phyloP scores from a whole-genome alignment of 257 asterid species.

The Jacaranda copaia region DNA sequence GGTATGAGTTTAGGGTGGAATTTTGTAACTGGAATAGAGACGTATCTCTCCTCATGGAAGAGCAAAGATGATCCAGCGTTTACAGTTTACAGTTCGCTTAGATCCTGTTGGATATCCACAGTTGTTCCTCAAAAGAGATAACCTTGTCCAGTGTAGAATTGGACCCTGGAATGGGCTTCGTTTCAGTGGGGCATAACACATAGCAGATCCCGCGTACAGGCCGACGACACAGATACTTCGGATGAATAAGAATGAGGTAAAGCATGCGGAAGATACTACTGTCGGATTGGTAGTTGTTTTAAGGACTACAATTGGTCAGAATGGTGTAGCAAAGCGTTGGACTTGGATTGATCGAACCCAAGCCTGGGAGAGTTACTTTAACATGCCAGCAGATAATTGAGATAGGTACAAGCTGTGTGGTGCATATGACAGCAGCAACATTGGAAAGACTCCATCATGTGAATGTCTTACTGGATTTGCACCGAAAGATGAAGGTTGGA shows the following conservation, averaged over 20 bases:
- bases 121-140: no score
- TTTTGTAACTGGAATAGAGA: no score
- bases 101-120: no score
- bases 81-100: no score
- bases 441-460: neutral
- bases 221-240: neutral
- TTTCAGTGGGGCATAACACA: no score
- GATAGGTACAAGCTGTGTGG: neutral
- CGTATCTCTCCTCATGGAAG: no score
- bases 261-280: neutral
- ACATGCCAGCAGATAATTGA: neutral
- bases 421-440: neutral
- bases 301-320: neutral
- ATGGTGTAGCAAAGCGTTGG: neutral
- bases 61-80: no score
- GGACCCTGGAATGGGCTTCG: no score
- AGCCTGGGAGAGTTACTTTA: neutral
- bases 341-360: conserved; percentile 9
- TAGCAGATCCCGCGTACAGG: neutral
- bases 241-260: conserved; percentile 1
- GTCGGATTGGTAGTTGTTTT: neutral
- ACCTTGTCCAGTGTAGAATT: no score
- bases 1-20: no score
- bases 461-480: neutral
- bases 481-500: neutral